A percentile compares a stretch with the other conserved stretches of the same genome.
Evolutionary conservation across 176 grass and related monocot genomes (phyloP).

Genomic region (Luzula sylvatica): DNA sequence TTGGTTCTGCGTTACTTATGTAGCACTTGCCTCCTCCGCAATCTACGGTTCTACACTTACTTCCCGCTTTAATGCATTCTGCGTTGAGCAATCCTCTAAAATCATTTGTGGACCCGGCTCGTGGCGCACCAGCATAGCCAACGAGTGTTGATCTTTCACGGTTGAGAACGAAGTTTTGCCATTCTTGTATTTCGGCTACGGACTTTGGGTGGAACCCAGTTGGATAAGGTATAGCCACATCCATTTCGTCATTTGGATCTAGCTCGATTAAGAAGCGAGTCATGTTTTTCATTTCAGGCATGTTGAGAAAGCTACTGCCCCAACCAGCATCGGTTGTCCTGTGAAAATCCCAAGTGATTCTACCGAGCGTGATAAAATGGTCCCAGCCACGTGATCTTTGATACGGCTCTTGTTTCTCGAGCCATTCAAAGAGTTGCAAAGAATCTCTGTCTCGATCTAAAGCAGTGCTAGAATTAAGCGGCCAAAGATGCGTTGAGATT

Average conservation of each 20-base stretch:
- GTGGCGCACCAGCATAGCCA: conserved; percentile 53
- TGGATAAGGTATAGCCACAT: conserved; percentile 73
- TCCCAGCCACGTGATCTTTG: conserved; percentile 52
- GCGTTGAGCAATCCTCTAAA: conserved; percentile 50
- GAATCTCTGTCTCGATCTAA: conserved; percentile 49
- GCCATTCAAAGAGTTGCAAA: conserved; percentile 41
- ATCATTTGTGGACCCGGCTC: conserved; percentile 48
- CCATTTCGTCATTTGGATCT: conserved; percentile 34
- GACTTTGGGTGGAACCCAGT: conserved; percentile 65
- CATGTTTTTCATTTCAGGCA: conserved; percentile 51
- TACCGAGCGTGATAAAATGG: conserved; percentile 76
- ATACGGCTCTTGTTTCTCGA: conserved; percentile 38
- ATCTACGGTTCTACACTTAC: conserved; percentile 43
- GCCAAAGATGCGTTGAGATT: conserved; percentile 61
- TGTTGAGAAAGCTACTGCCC: conserved; percentile 62
- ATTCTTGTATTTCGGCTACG: conserved; percentile 39
- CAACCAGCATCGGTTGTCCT: conserved; percentile 35
- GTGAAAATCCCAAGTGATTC: conserved; percentile 94
- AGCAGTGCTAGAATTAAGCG: conserved; percentile 19
- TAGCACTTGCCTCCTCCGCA: conserved; percentile 42
- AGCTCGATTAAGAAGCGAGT: conserved; percentile 76
- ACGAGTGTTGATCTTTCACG: conserved; percentile 37
- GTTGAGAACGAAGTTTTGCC: conserved; percentile 56
- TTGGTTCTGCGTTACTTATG: conserved; percentile 31
- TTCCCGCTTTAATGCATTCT: conserved; percentile 52